Conservation (phyloP, 768 basidiomycete species). For the Boletus rufocinnamomeus region DNA sequence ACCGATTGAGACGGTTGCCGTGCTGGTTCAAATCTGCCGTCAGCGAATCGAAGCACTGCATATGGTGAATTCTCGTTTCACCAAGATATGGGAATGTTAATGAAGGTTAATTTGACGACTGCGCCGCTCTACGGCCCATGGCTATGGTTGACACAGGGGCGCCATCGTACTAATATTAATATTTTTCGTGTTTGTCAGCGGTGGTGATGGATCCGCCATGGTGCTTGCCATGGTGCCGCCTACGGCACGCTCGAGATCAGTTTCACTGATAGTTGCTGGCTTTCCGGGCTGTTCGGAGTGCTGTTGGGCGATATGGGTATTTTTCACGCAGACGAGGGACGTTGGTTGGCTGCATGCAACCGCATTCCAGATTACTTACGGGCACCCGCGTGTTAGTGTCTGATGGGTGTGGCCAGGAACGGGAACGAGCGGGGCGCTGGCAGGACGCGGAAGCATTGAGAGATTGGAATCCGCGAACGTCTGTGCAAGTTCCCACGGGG, state of each 20-base stretch:
- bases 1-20: slow-evolving; percentile 15
- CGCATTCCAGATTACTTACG: not conserved
- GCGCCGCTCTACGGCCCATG: slow-evolving; percentile 20
- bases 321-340: too few species aligned
- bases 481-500: slow-evolving; percentile 31
- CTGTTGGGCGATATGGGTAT: too few species aligned
- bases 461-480: slow-evolving; percentile 38
- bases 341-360: not conserved
- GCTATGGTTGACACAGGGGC: slow-evolving; percentile 1
- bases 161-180: not conserved
- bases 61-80: slow-evolving; percentile 20
- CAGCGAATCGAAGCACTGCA: slow-evolving; percentile 13
- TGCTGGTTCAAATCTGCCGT: slow-evolving; percentile 17
- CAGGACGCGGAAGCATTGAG: slow-evolving; percentile 36
- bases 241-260: not conserved
- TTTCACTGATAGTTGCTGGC: too few species aligned
- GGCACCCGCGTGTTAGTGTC: slow-evolving; percentile 13
- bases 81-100: slow-evolving; percentile 19
- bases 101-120: slow-evolving; percentile 22
- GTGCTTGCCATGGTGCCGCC: not conserved
- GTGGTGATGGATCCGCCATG: not conserved
- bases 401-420: slow-evolving; percentile 18
- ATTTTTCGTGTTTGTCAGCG: not conserved
- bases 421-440: slow-evolving; percentile 31
- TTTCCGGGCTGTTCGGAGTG: not conserved